Conservation (phyloP, 371 early-diverging fungal genomes). For the Mortierella sp. region DNA sequence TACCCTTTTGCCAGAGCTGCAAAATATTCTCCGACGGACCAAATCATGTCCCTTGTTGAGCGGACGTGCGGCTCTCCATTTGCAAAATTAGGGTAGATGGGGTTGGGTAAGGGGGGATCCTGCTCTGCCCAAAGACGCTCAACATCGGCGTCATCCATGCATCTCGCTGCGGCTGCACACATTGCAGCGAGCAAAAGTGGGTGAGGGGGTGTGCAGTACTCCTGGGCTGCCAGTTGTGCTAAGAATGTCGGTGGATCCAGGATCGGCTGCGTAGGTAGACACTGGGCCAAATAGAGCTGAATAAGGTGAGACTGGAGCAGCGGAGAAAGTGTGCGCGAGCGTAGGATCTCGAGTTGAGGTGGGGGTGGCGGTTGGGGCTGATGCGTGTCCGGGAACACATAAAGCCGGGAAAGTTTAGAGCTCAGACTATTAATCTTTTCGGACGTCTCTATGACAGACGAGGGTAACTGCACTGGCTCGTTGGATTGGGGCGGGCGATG, state of each 20-base stretch:
- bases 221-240: conserved; percentile 47
- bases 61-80: conserved; percentile 48
- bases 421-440: conserved; percentile 54
- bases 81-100: conserved; percentile 43
- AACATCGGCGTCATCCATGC: conserved; percentile 48
- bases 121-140: conserved; percentile 51
- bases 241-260: conserved; percentile 52
- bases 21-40: conserved; percentile 53
- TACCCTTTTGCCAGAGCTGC: conserved; percentile 49
- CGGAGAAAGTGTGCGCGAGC: conserved; percentile 49
- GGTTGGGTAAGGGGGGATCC: conserved; percentile 50
- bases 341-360: conserved; percentile 46
- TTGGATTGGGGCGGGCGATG: conserved; percentile 36
- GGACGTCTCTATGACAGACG: conserved; percentile 54
- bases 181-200: conserved; percentile 48
- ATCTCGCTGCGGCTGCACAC: conserved; percentile 47
- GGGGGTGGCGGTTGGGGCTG: conserved; percentile 29
- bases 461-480: conserved; percentile 38
- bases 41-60: conserved; percentile 46
- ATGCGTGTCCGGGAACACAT: conserved; percentile 39
- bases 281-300: conserved; percentile 48
- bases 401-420: conserved; percentile 53
- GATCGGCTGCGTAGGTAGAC: conserved; percentile 46
- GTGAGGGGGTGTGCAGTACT: conserved; percentile 48
- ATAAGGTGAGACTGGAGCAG: conserved; percentile 51